A percentile compares a stretch with the other conserved stretches of the same genome.
phyloP scores from a whole-genome alignment of 2,329 filamentous ascomycete species.

The Fusarium floridanum region DNA sequence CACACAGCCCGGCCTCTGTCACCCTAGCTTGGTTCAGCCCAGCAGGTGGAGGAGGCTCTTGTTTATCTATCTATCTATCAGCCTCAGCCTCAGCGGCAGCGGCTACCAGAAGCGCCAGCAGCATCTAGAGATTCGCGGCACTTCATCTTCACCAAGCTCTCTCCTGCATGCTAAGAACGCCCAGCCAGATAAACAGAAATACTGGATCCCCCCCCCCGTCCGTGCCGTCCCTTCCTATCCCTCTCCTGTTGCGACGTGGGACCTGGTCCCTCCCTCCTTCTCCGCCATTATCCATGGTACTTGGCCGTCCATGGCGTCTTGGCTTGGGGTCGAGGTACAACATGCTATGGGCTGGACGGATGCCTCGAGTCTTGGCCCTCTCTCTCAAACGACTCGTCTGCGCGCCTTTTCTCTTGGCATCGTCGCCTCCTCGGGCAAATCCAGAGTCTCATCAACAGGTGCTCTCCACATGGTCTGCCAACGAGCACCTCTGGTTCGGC shows the following conservation, averaged over 20 bases:
- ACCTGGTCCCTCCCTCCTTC: slow-evolving; percentile 2
- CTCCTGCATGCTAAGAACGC: slow-evolving; percentile 9
- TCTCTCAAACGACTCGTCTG: slow-evolving; percentile 24
- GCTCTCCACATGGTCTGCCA: slow-evolving; percentile 32
- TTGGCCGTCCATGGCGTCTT: slow-evolving; percentile 32
- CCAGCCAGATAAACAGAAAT: slow-evolving; percentile 37
- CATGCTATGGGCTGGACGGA: slow-evolving; percentile 35
- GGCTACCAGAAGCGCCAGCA: neutral
- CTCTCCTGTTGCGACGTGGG: slow-evolving; percentile 1
- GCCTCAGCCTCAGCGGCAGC: neutral
- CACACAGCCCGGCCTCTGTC: neutral
- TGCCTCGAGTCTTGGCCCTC: slow-evolving; percentile 35
- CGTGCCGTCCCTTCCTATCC: slow-evolving; percentile 25
- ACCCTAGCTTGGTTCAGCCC: neutral
- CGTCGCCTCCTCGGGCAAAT: slow-evolving; percentile 39
- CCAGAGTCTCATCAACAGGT: slow-evolving; percentile 22
- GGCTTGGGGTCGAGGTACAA: slow-evolving; percentile 37
- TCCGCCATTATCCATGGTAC: slow-evolving; percentile 30
- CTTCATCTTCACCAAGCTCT: slow-evolving; percentile 22
- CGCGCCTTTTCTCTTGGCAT: slow-evolving; percentile 37
- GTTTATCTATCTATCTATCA: neutral
- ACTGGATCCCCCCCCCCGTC: slow-evolving; percentile 18
- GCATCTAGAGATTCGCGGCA: slow-evolving; percentile 22
- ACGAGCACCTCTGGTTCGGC: slow-evolving; percentile 22
- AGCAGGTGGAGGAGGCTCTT: neutral